Percentiles rank a stretch among this genome's conserved stretches.
phyloP scores from a whole-genome alignment of 2,329 filamentous ascomycete species.

The Pseudogymnoascus sp. region DNA sequence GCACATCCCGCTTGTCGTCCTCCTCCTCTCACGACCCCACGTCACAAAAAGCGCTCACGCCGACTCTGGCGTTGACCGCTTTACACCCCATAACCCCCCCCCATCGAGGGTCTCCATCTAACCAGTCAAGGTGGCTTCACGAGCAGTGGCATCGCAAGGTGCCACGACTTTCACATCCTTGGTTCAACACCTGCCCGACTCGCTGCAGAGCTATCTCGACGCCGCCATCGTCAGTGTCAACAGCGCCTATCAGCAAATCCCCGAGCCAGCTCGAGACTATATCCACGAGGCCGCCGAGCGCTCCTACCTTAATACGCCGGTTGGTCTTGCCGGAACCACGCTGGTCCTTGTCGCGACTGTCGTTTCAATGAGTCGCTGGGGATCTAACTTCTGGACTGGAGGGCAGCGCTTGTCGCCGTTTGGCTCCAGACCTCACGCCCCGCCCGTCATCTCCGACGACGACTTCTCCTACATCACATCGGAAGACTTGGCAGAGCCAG shows the following conservation, averaged over 20 bases:
- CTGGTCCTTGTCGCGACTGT: constrained; percentile 21
- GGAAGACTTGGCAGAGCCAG: constrained; percentile 52
- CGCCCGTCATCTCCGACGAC: constrained; percentile 57
- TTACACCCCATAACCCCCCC: neutral
- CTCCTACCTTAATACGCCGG: constrained; percentile 23
- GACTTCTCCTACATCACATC: constrained; percentile 81
- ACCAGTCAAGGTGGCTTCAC: constrained; percentile 29
- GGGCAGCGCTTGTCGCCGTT: constrained; percentile 24
- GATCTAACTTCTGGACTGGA: constrained; percentile 22
- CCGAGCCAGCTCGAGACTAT: constrained; percentile 21
- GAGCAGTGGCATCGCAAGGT: constrained; percentile 50
- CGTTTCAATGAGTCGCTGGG: constrained; percentile 28
- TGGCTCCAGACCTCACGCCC: constrained; percentile 33
- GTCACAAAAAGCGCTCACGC: constrained; percentile 5
- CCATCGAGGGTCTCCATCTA: constrained; percentile 14
- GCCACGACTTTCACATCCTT: constrained; percentile 41
- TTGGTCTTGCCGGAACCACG: constrained; percentile 18
- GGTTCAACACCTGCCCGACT: constrained; percentile 45
- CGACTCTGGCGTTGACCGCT: constrained; percentile 2
- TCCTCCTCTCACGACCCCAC: constrained; percentile 1
- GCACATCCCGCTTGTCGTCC: neutral
- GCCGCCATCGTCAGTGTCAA: constrained; percentile 42
- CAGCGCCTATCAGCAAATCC: constrained; percentile 31
- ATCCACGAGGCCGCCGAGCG: constrained; percentile 21
- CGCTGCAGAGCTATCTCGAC: constrained; percentile 46